These are phyloP conservation scores for Albugo laibachii DNA, from an alignment of 352 stramenopile genomes.

Conservation along the genomic window DNA sequence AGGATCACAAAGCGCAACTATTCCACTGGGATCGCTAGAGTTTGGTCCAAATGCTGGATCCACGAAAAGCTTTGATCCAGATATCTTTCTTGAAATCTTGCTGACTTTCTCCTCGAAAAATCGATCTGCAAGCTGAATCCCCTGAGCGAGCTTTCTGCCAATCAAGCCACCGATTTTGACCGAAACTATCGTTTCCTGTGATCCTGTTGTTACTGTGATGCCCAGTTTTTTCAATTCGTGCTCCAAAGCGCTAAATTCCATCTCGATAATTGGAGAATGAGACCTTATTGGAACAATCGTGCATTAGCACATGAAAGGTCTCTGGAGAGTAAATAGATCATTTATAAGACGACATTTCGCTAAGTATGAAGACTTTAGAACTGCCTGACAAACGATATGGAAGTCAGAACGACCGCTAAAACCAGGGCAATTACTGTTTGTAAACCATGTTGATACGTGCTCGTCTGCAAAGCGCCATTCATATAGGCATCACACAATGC, in stretches of 20 bases:
- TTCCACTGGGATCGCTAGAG: slow-evolving; percentile 26
- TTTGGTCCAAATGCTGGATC: slow-evolving; percentile 72
- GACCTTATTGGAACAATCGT: not conserved
- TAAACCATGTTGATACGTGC: too few relatives aligned
- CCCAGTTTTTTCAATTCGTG: slow-evolving; percentile 68
- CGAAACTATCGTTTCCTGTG: slow-evolving; percentile 53
- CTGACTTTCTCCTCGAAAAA: slow-evolving; percentile 60
- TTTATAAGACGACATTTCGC: too few relatives aligned
- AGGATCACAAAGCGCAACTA: slow-evolving; percentile 25
- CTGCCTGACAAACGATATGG: too few relatives aligned
- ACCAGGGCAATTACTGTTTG: too few relatives aligned
- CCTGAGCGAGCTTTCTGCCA: slow-evolving; percentile 29
- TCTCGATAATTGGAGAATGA: slow-evolving; percentile 1
- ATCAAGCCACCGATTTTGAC: slow-evolving; percentile 56
- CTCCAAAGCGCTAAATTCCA: slow-evolving; percentile 36
- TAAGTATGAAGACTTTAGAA: too few relatives aligned
- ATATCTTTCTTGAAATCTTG: slow-evolving; percentile 20
- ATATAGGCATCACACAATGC: too few relatives aligned
- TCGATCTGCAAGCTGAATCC: slow-evolving; percentile 37
- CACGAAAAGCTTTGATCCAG: slow-evolving; percentile 29
- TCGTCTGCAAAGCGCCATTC: too few relatives aligned
- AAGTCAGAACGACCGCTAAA: too few relatives aligned
- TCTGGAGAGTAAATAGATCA: too few relatives aligned
- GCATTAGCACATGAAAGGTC: not conserved
- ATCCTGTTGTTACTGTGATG: slow-evolving; percentile 45